Evolutionary conservation across 495 filamentous ascomycete genomes (phyloP).

Genomic region (Pseudevernia furfuracea): DNA sequence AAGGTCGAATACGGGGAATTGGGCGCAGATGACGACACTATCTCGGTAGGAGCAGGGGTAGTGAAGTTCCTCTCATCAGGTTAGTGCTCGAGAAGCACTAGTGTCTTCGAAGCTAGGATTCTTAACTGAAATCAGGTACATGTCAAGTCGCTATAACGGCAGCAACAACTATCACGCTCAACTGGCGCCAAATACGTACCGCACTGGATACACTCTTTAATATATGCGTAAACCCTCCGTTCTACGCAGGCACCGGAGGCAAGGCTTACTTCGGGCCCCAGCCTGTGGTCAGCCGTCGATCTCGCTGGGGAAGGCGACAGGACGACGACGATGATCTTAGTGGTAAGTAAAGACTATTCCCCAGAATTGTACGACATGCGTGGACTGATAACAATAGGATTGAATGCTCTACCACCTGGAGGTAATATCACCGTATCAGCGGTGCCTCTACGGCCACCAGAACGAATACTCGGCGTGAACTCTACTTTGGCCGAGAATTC

Average conservation of each 20-base stretch:
- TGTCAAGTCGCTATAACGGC: conserved; percentile 9
- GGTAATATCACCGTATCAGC: neutral
- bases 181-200: conserved; percentile 8
- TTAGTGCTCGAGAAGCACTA: neutral
- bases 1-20: conserved; percentile 5
- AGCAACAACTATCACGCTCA: conserved; percentile 3
- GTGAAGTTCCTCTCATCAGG: conserved; percentile 6
- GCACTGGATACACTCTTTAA: conserved; percentile 6
- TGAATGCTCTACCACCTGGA: neutral
- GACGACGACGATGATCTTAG: neutral
- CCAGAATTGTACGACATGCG: neutral
- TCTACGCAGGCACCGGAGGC: neutral
- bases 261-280: neutral
- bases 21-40: neutral
- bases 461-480: neutral
- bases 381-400: neutral
- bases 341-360: neutral
- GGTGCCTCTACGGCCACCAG: neutral
- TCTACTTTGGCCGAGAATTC: neutral
- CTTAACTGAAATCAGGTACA: neutral
- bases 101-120: neutral
- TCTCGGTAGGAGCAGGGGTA: conserved; percentile 6
- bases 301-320: neutral
- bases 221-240: neutral
- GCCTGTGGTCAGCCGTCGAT: neutral